Evolutionary conservation across 2,329 filamentous ascomycete genomes (phyloP), one percentile per base, ranked within the genome.

Genomic region (Fusarium floridanum): DNA sequence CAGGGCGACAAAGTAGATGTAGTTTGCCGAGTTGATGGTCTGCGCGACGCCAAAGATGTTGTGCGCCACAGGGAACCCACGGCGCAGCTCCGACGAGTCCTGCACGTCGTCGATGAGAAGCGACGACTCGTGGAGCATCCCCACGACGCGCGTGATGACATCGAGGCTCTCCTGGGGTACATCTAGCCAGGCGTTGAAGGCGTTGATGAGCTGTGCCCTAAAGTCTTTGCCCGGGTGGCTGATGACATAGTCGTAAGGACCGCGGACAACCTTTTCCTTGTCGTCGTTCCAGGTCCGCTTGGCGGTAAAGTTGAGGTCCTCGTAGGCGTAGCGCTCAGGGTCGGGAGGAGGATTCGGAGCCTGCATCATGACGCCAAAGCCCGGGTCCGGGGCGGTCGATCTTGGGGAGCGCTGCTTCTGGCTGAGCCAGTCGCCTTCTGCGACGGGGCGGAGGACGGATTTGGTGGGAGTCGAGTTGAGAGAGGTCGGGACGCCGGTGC

Each of bases 11-110:
- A 97, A 97, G 86, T 97, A 97, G 68, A 96, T 90, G 83, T 97
- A 97, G 84, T 97, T 97, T 73, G 94, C 94, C 60, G 92, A 93
- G 83, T 97, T 97, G 84, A 97, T 97, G 50, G 94, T 97, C 83
- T 97, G 95, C 7, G 95, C 91, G 5, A 93, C 91, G 71, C 95
- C 95, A 80, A 95, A 97, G 77, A 97, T 95, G 81, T 87, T 90
- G 84, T 97, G 94, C 4, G 95, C 93, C 22, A 96, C 94, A 14
- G 95, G 95, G 43, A 94, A 88, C 48, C 95, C 94, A 45, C 95
- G 90, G 45, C 95, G 92, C 32, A 97, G 88, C 72, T 91, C 84
- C 3, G 93, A 95, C 48, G 89, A 91, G 84, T 97, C 95, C 85
- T 97, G 94, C 8, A 97, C 94, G 82, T 97, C 95, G 83, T 97